Base-by-base conservation (phyloP, 768 basidiomycete species). In the Coprinellus micaceus region DNA sequence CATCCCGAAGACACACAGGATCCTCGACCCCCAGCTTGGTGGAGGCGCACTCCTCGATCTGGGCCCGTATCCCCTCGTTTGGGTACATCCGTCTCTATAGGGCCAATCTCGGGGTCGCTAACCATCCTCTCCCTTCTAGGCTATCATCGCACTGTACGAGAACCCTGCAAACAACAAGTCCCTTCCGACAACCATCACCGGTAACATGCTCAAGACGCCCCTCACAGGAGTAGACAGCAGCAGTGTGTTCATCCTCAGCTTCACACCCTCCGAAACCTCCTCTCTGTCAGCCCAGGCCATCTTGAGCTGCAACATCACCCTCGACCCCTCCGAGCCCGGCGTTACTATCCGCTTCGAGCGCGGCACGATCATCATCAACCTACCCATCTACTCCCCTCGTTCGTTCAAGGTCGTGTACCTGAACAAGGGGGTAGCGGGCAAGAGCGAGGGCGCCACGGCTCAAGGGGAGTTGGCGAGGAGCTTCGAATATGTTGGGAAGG, bases 11-110 rank as follows among this genome's bases (percentile, higher is more conserved):
- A 87, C 83, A 0, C 84, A 91, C 71, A 75, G 93, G 52, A 89
- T 94, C 58, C 68, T 94, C 56, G 83, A 94, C 63, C 91, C 93
- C 2, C 67, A 69, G 19, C 78, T 96, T 3, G 93, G 89, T 24
- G 92, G 93, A 10, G 92, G 92, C 0, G 90, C 85, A 12, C 66
- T 96, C 26, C 80, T 96, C 21, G 93, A 94, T 67, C 78, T 94
- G 22, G 90, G 90, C 1, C 88, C 91, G 11, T 94, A 93, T 69
- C 89, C 89, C 9, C 72, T 91, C 61, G 77, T 91, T 63, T 91
- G 89, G 89, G 87, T 84, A 66, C 43, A 79, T 66, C 11, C 17
- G 7, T 17, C 22, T 30, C 30, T 17, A n/a, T 37, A 15, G 2
- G 11, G 17, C 15, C 43, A 21, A n/a, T 21, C 19, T 17, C 40